Evolutionary conservation across 139 green algal genomes (phyloP), one percentile per base, ranked within the genome.

Genomic region (Zygnema cylindricum): DNA sequence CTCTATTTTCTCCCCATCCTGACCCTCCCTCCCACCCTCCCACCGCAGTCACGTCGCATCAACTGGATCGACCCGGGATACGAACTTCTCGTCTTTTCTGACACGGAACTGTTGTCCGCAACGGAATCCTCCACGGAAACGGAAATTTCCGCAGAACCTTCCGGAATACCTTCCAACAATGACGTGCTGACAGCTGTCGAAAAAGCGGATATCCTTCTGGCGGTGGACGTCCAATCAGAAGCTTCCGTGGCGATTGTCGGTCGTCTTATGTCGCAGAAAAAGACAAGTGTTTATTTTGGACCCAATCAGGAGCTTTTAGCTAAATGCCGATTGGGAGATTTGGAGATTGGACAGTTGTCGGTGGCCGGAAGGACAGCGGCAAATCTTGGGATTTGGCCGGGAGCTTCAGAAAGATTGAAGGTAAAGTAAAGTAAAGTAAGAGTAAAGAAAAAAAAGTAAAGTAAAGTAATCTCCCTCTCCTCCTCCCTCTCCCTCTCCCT

Each of bases 31-130:
- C n/a, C n/a, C n/a, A n/a, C n/a, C n/a, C n/a, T n/a, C n/a, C n/a
- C n/a, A n/a, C n/a, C 49, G 16, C 77, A 89, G 85, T 41, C 38
- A 30, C 41, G 85, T 7, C n/a, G 85, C 38, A 75, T 87, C 30
- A 82, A 87, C 57, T 87, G 82, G 82, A 82, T 87, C 30, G 82
- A 87, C 35, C 82, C 82, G 30, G 43, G 38, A 33, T 82, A 82
- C 25, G 39, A 87, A 55, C n/a, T 87, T n/a, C 82, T 87, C 43
- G n/a, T 87, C 40, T 87, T 86, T 41, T 36, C 30, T 33, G 41
- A 57, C 11, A 40, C 57, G 21, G 40, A 57, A 7, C 49, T 41
- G 22, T 32, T 22, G 21, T 35, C 21, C 22, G 41, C 40, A 11
- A 3, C 41, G 2, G 22, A 84, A 35, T 22, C 75, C 33, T 7